Evolutionary conservation across 2,329 filamentous ascomycete species (phyloP).

Genomic region (Aspergillus viridinutans): DNA sequence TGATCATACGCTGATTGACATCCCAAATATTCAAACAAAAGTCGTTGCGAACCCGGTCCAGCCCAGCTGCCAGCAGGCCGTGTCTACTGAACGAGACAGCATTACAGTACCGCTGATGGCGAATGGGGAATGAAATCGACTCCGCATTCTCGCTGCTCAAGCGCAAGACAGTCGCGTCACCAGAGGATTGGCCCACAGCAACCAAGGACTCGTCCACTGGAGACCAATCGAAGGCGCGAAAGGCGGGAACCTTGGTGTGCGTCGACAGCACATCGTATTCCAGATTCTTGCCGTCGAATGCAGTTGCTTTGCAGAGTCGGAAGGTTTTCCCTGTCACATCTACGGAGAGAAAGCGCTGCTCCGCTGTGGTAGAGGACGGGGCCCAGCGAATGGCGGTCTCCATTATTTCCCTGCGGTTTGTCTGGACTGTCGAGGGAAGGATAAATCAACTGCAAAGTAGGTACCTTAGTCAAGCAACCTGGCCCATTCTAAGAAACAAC

Average conservation of each 20-base stretch:
- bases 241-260: slow-evolving; percentile 54
- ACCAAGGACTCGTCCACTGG: slow-evolving; percentile 55
- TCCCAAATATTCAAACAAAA: slow-evolving; percentile 64
- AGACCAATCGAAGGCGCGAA: slow-evolving; percentile 65
- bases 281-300: slow-evolving; percentile 38
- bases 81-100: slow-evolving; percentile 57
- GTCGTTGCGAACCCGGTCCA: slow-evolving; percentile 62
- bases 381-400: slow-evolving; percentile 60
- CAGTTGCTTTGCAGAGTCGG: slow-evolving; percentile 51
- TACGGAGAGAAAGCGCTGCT: slow-evolving; percentile 57
- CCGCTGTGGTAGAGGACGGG: slow-evolving; percentile 50
- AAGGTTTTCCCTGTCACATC: slow-evolving; percentile 59
- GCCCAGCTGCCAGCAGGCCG: slow-evolving; percentile 56
- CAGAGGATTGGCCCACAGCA: slow-evolving; percentile 58
- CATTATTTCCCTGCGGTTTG: slow-evolving; percentile 18
- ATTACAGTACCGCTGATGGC: slow-evolving; percentile 61
- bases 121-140: slow-evolving; percentile 52
- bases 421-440: background rate
- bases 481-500: background rate
- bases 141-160: slow-evolving; percentile 49
- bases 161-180: slow-evolving; percentile 56
- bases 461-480: background rate
- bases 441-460: background rate
- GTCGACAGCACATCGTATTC: slow-evolving; percentile 52
- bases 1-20: slow-evolving; percentile 46